Base-by-base conservation (phyloP, 805 yeast species). In the Metschnikowia orientalis region DNA sequence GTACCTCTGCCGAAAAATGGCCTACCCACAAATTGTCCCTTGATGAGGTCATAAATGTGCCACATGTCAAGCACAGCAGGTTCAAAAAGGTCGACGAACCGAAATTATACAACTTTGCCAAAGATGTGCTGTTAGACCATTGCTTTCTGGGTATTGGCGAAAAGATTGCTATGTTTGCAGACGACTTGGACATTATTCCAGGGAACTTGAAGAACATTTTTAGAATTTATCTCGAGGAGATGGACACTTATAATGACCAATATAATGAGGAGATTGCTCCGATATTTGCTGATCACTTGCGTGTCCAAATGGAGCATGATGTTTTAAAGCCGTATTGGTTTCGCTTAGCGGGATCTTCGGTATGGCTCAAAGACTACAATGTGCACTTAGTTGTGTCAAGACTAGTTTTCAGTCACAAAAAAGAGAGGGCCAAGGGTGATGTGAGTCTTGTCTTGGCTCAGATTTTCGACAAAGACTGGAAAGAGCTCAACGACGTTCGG, bases 371-470 rank as follows among this genome's bases (percentile, higher is more conserved):
- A 14, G 44, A 52, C 7, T 40, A 44, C 19, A 40, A 44, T 8
- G 37, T 46, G 4, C 57, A 52, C 27, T 31, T 40, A 26, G 38
- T 52, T 46, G 52, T 51, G 2, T 42, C 51, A 3, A 37, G 57
- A 8, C 34, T 52, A 14, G 26, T 49, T 11, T 50, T 41, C 28
- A 26, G 45, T 10, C 45, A 50, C 4, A 18, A 28, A 7, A 45
- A 51, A 1, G 40, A 35, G 23, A 41, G 50, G 5, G 40, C 45
- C 14, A 41, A 37, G 20, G 41, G 51, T 4, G 41, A 40, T 22
- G 37, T 38, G 9, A 40, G 48, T n/a, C 44, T 51, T 25, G 38
- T 37, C n/a, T 48, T 40, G 24, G 37, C 48, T 6, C 57, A 52
- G 27, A 27, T 51, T 19, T 52, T 35, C 29, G 52, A 50, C 26